A percentile compares a stretch with the other conserved stretches of the same genome.
phyloP scores from a whole-genome alignment of 2,329 filamentous ascomycete species.

The Cryphonectria nitschkei region DNA sequence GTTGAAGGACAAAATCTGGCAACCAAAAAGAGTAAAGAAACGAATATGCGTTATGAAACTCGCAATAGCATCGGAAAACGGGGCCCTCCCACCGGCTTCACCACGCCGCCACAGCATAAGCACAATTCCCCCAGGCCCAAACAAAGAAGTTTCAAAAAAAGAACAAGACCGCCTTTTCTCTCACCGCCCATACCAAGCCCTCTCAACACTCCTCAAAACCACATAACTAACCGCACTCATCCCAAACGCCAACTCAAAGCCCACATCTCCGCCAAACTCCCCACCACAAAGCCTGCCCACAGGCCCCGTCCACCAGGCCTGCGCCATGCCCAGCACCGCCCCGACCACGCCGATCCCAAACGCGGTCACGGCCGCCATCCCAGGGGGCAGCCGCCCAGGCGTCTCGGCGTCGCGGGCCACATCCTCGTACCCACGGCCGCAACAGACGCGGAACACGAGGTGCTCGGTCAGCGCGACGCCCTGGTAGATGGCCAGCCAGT shows the following conservation, averaged over 20 bases:
- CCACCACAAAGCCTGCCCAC: conserved; percentile 63
- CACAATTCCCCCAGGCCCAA: no score
- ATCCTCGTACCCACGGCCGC: conserved; percentile 57
- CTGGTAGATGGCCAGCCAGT: conserved; percentile 77
- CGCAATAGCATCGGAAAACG: neutral
- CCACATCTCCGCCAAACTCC: conserved; percentile 50
- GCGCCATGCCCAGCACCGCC: conserved; percentile 71
- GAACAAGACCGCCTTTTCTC: neutral
- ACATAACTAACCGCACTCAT: conserved; percentile 60
- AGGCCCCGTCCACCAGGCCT: conserved; percentile 70
- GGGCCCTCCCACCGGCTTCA: no score
- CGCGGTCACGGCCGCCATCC: conserved; percentile 64
- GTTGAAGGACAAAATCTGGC: no score
- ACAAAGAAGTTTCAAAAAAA: no score
- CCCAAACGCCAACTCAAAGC: conserved; percentile 67
- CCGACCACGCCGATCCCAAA: conserved; percentile 68
- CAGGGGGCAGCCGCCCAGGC: conserved; percentile 60
- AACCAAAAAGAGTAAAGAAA: no score
- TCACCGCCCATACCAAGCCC: conserved; percentile 44
- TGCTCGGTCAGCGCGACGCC: conserved; percentile 69
- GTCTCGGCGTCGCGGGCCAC: conserved; percentile 59
- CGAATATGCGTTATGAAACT: no score
- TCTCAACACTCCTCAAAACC: conserved; percentile 50
- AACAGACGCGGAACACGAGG: conserved; percentile 67
- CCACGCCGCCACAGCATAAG: no score